Base-by-base conservation (phyloP, 2,329 filamentous ascomycete species). In the Trichophyton schoenleinii region DNA sequence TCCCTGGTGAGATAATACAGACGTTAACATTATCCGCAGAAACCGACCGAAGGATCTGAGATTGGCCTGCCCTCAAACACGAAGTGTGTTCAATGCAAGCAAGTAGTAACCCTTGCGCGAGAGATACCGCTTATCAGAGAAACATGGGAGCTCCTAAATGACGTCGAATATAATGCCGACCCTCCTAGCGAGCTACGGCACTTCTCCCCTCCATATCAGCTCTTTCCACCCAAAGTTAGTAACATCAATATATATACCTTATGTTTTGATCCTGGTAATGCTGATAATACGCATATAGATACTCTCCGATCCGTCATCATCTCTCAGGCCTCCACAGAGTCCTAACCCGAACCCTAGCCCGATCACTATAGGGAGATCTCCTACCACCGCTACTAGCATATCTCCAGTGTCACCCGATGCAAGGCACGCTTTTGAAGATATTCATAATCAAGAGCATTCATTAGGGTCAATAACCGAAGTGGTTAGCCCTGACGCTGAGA, bases 101-200 rank as follows among this genome's bases (percentile, higher is more conserved):
- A 73, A 53, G 13, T 46, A 25, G 67, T 74, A 25, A 74, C 70
- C 7, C 66, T 73, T 22, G 70, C 73, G 48, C 72, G 73, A 8
- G 74, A 77, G 60, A 66, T 76, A n/a, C 64, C 68, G 5, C 60
- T 74, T 3, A 70, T 68, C 6, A 69, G 72, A 61, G 68, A 71
- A 31, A 68, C 70, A 3, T 77, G 73, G 73, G 73, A 74, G 42
- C 64, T 71, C 5, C 64, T 77, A 1, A 71, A 70, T 41, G 69
- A 71, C 0, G 66, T 76, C 18, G 70, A 74, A 46, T 67, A 70
- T 2, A 71, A 74, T 61, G 69, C 71, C 1, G 73, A 75, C 60
- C 71, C 73, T 0, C 70, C 75, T 53, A 72, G 72, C 58, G 68
- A 74, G 6, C 73, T 76, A 64, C 64, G 74, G 38, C 74, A 77